Evolutionary conservation across 139 green algal species (phyloP), one percentile per base, ranked within the genome.

Genomic region (Choricystis sp.): DNA sequence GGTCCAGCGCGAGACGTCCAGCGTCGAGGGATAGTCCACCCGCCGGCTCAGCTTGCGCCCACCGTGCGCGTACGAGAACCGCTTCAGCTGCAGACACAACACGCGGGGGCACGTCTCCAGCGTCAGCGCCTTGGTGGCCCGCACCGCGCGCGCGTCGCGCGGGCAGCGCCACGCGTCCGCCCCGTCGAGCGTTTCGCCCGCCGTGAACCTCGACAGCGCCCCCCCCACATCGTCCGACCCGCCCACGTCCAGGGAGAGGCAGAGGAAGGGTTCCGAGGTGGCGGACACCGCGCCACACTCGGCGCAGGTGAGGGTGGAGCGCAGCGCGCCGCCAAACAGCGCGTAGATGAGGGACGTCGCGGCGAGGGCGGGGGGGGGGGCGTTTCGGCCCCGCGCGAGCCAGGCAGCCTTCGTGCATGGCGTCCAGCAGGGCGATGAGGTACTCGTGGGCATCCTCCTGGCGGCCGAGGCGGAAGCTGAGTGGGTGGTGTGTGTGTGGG

Each of bases 391-490:
- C 3, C 19, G 29, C n/a, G 22, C 59, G 57, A 25, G 68, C 68
- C 27, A 92, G 74, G 63, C 70, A 80, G 0, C 69, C 70, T 75
- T 92, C 85, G 57, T 94, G 86, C 77, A 95, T 87, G n/a, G 77
- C 77, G 62, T 95, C 88, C 62, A 94, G 74, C 70, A 95, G 72
- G 25, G 84, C 88, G 48, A 88, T 79, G 52, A 94, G 79, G 69
- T 88, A 95, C 81, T 95, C 88, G 64, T 95, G 88, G 0, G 80
- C 80, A 72, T 95, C 88, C 70, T 95, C 88, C 74, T 95, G 88
- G 20, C 88, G 79, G 1, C 88, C 88, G 3, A 83, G 70, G 1
- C 83, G 73, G 66, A 95, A 95, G 40, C 85, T 94, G 79, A 63
- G 62, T 3, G 26, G 16, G 26, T 2, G 31, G 60, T 1, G 60